These are phyloP conservation scores for Raddia guianensis DNA, from an alignment of 176 grass and related monocot genomes.

Conservation along the genomic window DNA sequence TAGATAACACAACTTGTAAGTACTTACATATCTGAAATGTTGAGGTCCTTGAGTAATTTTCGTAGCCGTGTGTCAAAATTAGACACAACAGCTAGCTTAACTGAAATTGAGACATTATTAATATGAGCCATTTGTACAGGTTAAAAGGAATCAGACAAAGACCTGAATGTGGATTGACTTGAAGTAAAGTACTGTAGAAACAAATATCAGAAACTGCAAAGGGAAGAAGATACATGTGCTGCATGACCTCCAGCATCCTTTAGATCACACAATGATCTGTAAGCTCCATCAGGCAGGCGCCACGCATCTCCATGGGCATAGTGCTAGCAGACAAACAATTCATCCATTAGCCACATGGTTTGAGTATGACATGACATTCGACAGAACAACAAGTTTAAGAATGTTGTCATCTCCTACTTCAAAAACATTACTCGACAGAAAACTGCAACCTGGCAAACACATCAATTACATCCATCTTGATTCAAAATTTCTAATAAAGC, in stretches of 20 bases:
- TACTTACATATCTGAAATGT: constrained; percentile 75
- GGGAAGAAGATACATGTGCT: constrained; percentile 37
- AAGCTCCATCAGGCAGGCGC: constrained; percentile 66
- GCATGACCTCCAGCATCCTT: constrained; percentile 82
- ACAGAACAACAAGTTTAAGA: not conserved
- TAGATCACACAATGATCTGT: constrained; percentile 53
- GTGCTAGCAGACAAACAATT: constrained; percentile 46
- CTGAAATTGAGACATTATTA: constrained; percentile 59
- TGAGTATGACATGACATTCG: not conserved
- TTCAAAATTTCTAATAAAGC: not conserved
- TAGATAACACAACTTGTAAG: not conserved
- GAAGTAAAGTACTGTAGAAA: not conserved
- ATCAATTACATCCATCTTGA: not conserved
- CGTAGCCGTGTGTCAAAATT: constrained; percentile 84
- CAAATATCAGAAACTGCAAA: constrained; percentile 28
- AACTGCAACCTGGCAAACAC: not conserved
- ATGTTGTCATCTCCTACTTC: not conserved
- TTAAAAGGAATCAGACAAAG: not conserved
- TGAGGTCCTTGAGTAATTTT: constrained; percentile 75
- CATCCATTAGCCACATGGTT: constrained; percentile 5
- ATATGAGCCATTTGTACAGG: not conserved
- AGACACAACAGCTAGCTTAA: constrained; percentile 91
- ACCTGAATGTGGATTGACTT: not conserved
- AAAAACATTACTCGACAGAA: not conserved
- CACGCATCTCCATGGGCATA: constrained; percentile 83